Base-by-base conservation (phyloP, 306 rosid species). In the Pueraria montana region DNA sequence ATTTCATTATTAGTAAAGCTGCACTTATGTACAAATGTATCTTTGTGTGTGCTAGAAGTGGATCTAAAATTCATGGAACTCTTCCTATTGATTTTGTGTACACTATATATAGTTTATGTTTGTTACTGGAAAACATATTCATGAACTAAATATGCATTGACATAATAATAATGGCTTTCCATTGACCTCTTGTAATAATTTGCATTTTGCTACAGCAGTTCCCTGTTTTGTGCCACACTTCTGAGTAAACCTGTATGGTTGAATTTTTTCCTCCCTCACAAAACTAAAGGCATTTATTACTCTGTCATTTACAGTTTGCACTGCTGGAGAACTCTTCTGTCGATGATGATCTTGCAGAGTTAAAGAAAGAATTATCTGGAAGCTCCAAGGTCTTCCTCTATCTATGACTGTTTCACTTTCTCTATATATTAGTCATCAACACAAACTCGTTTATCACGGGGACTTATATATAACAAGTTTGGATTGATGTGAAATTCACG, bases 311-410 rank as follows among this genome's bases (percentile, higher is more conserved):
- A 80, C 88, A 91, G 94, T 91, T 91, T 87, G 94, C 94, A 49
- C 27, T 91, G 88, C 79, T 91, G 45, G 94, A 89, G 88, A 80
- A 90, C 77, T 80, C 93, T 50, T 91, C 93, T 1, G 89, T 91
- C 8, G 93, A 91, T 6, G 95, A 91, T 56, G 95, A 91, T 82
- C 87, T 91, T 53, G 88, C 87, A 18, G 67, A 62, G 77, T 83
- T 91, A 85, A 89, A 88, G 84, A 88, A 71, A 80, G 84, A 80
- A 71, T 11, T 81, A 62, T 88, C 87, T 43, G 89, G 89, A 52
- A 85, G 89, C 90, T 81, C 92, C 30, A 88, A 85, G 93, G 96
- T 91, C 9, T 45, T 23, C 43, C 46, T 34, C 42, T 50, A 50
- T 34, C 42, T 78, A 63, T 34, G 53, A 65, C 24, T 77, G 40